Base-by-base conservation (phyloP, 257 asterid species). In the Henckelia pumila region DNA sequence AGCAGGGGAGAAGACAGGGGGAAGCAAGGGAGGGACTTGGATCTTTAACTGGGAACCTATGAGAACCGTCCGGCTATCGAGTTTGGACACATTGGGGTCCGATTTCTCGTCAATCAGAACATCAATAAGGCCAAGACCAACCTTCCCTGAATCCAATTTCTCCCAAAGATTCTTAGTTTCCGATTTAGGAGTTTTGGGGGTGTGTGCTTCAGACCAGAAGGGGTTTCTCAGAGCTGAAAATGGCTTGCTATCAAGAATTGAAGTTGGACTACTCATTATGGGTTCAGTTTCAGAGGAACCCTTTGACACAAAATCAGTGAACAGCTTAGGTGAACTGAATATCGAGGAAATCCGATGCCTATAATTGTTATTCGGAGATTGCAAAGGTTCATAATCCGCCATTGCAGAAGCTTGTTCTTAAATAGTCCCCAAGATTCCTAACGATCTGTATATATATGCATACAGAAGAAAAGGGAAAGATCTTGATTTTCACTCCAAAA, bases 41-140 rank as follows among this genome's bases (percentile, higher is more conserved):
- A 92, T 84, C 86, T 86, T 92, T 52, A 92, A 70, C 78, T 89
- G 83, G 47, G 96, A 91, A 8, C 96, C 97, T 73, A 91, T 87
- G 7, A 91, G 68, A 68, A 85, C 89, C 85, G 74, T 78, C 70
- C 84, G 76, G 50, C 78, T 78, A 3, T 71, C 73, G 6, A 76
- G 60, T 67, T 80, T 86, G 5, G 76, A 63, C 1, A 64, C 21
- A 55, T 79, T 77, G 4, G 85, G 65, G 67, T 74, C 88, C 13
- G 80, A 28, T 47, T 80, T 75, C 25, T 85, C 95, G 69, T 79
- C 85, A 22, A 62, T 78, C 7, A 89, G 80, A 55, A 80, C 86
- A 53, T 92, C 95, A 56, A 85, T 77, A 8, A 92, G 85, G 63
- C 88, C 95, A 60, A 88, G 83, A 9, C 88, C 80, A 9, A 84